Percentiles rank a stretch among this genome's conserved stretches.
Conservation (phyloP, 371 early-diverging fungal species). For the Mucor lusitanicus region DNA sequence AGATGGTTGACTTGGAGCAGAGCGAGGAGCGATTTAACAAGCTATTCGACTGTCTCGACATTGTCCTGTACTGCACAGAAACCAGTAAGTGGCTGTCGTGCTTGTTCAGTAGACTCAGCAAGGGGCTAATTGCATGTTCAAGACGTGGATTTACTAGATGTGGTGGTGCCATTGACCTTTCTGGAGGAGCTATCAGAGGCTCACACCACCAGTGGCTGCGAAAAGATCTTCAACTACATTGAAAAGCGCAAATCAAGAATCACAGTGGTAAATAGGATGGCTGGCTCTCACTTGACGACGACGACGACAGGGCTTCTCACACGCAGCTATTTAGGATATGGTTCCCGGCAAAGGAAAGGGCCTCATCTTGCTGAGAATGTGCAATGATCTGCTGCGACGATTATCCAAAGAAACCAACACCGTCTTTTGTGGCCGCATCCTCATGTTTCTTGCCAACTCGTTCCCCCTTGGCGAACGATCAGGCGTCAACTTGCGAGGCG, state of each 20-base stretch:
- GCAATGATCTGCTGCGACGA: constrained; percentile 82
- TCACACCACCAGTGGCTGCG: constrained; percentile 63
- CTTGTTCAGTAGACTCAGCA: background rate
- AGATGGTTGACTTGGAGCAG: constrained; percentile 32
- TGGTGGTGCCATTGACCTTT: constrained; percentile 49
- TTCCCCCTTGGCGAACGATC: constrained; percentile 84
- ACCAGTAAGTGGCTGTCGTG: constrained; percentile 19
- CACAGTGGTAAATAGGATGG: constrained; percentile 49
- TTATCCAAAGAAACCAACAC: constrained; percentile 78
- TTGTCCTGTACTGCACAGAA: constrained; percentile 39
- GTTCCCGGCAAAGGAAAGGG: constrained; percentile 77
- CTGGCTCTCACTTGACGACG: background rate
- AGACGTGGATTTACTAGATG: constrained; percentile 44
- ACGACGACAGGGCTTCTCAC: background rate
- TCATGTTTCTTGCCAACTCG: constrained; percentile 78
- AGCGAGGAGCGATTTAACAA: constrained; percentile 21
- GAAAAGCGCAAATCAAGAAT: constrained; percentile 57
- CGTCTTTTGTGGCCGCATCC: constrained; percentile 81
- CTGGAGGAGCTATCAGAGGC: constrained; percentile 72
- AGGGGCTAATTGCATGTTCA: background rate
- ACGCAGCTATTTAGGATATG: constrained; percentile 53
- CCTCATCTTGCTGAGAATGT: constrained; percentile 77
- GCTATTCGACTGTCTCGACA: constrained; percentile 39
- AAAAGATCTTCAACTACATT: constrained; percentile 65
- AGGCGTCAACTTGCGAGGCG: constrained; percentile 81